phyloP scores from a whole-genome alignment of 2,329 filamentous ascomycete species.

The Lecanosticta acicola region DNA sequence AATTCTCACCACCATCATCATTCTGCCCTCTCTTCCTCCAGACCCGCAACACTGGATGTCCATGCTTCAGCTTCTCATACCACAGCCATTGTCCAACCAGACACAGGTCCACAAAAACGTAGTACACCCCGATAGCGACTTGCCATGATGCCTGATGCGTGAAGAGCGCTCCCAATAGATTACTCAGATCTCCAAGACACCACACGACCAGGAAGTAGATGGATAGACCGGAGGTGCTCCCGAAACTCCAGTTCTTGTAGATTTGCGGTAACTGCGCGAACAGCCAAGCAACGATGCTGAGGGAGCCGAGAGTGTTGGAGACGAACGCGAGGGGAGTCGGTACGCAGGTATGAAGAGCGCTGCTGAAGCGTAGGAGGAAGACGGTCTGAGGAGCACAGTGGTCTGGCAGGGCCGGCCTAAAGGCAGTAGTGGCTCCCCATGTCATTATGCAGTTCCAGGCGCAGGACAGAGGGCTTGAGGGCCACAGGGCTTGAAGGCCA shows the following conservation, averaged over 20 bases:
- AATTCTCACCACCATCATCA: constrained; percentile 14
- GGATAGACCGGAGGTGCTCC: constrained; percentile 60
- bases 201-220: constrained; percentile 62
- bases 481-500: no score
- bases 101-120: constrained; percentile 59
- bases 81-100: constrained; percentile 60
- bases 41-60: constrained; percentile 38
- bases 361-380: constrained; percentile 54
- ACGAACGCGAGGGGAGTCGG: constrained; percentile 58
- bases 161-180: constrained; percentile 57
- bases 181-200: constrained; percentile 59
- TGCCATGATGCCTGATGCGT: constrained; percentile 63
- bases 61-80: constrained; percentile 55
- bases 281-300: constrained; percentile 62
- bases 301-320: constrained; percentile 54
- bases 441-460: constrained; percentile 18
- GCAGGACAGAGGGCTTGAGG: neutral
- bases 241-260: constrained; percentile 60
- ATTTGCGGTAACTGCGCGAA: constrained; percentile 66
- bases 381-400: constrained; percentile 57
- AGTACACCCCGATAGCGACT: constrained; percentile 59
- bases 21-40: constrained; percentile 22
- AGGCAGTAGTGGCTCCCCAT: constrained; percentile 22
- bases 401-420: constrained; percentile 45
- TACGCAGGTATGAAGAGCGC: constrained; percentile 56